Base-by-base conservation (phyloP, 352 stramenopile species). In the Achlya hypogyna region DNA sequence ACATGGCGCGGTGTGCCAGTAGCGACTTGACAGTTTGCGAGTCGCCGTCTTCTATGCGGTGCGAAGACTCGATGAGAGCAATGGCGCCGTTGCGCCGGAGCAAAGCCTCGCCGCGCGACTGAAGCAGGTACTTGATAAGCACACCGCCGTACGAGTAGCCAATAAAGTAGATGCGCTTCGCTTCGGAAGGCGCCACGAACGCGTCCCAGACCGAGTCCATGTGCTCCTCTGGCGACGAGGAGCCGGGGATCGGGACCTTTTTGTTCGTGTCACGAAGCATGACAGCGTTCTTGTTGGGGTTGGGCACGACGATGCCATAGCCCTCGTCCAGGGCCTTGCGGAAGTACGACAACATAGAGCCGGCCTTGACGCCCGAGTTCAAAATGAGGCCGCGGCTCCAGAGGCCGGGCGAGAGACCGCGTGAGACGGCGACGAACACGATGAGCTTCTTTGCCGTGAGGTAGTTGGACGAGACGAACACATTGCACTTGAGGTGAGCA, bases 251-350 rank as follows among this genome's bases (percentile, higher is more conserved):
- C 54, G 87, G 83, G 35, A 93, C 51, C 20, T 85, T 77, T 69
- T 91, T 82, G 70, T 92, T 93, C 59, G 80, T 80, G 49, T 94
- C 82, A 9, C 82, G 77, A 63, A 88, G 69, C 49, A 92, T 78
- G 58, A 93, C 91, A 14, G 89, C 84, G 71, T 95, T 96, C 73
- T 95, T 94, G 76, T 93, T 95, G 0, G 87, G 87, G 62, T 96
- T 96, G 28, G 85, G 82, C 2, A 96, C 86, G 59, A 95, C 81
- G 45, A 96, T 90, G 38, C 87, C 87, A 62, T 93, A 93, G 3
- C 81, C 84, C 62, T 92, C 79, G 59, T 89, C 81, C 0, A 93
- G 78, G 4, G 87, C 87, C 70, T 92, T 91, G 69, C 85, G 81
- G 63, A 96, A 94, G 70, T 94, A 95, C 52, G 87, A 81, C 62